Percentiles rank a stretch among this genome's conserved stretches.
phyloP scores from a whole-genome alignment of 495 filamentous ascomycete genomes.

The Talaromyces adpressus region DNA sequence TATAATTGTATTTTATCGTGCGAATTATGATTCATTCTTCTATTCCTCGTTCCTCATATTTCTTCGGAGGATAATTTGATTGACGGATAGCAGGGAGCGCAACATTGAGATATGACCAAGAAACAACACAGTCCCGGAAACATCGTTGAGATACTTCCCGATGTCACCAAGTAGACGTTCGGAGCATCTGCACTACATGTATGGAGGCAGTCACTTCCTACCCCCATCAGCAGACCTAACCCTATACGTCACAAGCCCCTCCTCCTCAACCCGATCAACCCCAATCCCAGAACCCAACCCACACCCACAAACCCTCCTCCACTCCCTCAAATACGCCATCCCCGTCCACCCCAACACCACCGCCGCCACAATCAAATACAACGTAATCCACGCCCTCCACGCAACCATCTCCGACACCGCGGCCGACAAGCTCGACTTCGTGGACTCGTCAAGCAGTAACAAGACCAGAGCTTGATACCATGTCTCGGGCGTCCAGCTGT shows the following conservation, averaged over 20 bases:
- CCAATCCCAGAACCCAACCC: neutral
- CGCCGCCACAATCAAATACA: neutral
- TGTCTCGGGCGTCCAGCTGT: constrained; percentile 8
- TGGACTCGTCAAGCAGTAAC: neutral
- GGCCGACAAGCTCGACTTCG: neutral
- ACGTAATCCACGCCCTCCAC: constrained; percentile 4
- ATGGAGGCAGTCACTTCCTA: neutral
- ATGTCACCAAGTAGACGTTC: too few species aligned
- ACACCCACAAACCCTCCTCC: neutral
- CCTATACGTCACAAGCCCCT: neutral
- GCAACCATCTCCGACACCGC: constrained; percentile 3
- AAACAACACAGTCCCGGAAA: neutral
- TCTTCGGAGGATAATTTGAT: neutral
- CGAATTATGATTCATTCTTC: constrained; percentile 2
- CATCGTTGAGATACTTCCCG: neutral
- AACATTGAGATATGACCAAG: neutral
- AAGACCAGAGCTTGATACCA: constrained; percentile 5
- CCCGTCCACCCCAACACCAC: constrained; percentile 4
- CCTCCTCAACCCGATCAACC: neutral
- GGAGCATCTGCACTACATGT: neutral
- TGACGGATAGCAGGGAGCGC: neutral
- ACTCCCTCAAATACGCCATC: neutral
- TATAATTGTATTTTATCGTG: constrained; percentile 10
- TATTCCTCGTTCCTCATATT: neutral
- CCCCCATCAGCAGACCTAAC: neutral